Base-by-base conservation (phyloP, 148 eudicot species). In the Arctostaphylos glauca region DNA sequence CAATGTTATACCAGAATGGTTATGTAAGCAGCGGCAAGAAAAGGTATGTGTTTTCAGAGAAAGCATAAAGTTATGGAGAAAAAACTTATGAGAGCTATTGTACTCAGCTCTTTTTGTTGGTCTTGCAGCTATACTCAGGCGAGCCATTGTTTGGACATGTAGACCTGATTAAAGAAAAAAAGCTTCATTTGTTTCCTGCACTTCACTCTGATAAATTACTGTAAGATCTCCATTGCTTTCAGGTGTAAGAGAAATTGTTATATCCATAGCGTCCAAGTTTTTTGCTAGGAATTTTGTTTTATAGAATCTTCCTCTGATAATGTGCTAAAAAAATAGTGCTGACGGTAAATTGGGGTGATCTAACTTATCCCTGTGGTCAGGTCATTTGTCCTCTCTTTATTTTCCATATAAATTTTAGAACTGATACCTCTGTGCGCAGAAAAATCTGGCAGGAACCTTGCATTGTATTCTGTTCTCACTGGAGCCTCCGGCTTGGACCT, bases 401-500 rank as follows among this genome's bases (percentile, higher is more conserved):
- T 73, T 50, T 50, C 52, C 76, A 6, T 25, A 6, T 52, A 31
- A 56, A 38, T 41, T 1, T 46, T 59, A 14, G 9, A 47, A 31
- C 73, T 84, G 56, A 74, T 84, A 25, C 50, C 74, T 82, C 38
- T 84, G 31, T 48, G 48, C 14, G 21, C 82, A 94, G 98, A 75
- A 88, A 80, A 84, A 81, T 74, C 76, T 96, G 99, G 99, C 91
- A 88, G 91, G 99, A 96, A 85, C 98, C 99, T 10, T 96, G 99
- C 89, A 90, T 96, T 77, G 95, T 94, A 53, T 88, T 96, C 74
- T 90, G 95, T 86, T 90, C 98, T 66, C 98, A 96, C 86, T 94
- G 98, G 98, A 96, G 93, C 86, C 87, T 96, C 77, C 91, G 99
- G 67, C 89, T 91, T 81, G 99, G 99, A 70, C 92, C 99, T 81